These are phyloP conservation scores for Botrytis sinoallii DNA, from an alignment of 2,329 filamentous ascomycete genomes.

Conservation along the genomic window DNA sequence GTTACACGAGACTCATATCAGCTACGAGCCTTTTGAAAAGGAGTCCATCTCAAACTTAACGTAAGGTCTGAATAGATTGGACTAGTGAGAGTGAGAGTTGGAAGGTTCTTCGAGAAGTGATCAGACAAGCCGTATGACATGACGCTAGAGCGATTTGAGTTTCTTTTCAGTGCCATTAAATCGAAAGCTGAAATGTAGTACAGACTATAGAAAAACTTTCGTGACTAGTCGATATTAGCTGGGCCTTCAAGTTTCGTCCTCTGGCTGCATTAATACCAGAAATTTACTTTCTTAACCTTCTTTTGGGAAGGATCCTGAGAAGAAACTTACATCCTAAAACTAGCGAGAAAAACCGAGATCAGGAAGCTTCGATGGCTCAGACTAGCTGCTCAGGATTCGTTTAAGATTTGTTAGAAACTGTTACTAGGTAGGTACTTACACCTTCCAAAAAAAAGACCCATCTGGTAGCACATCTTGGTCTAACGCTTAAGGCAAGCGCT, in stretches of 20 bases:
- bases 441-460: background rate
- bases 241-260: background rate
- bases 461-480: background rate
- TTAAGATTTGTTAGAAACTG: background rate
- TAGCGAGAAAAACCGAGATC: background rate
- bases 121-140: background rate
- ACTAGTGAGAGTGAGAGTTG: background rate
- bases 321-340: background rate
- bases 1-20: background rate
- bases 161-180: background rate
- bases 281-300: background rate
- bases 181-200: background rate
- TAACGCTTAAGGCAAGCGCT: background rate
- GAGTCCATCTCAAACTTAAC: background rate
- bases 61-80: background rate
- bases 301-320: background rate
- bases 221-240: background rate
- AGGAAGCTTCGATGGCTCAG: background rate
- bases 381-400: background rate
- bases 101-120: background rate
- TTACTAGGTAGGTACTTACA: background rate
- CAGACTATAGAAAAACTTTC: background rate
- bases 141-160: background rate
- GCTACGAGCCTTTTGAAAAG: rapidly evolving
- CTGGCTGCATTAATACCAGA: background rate